These are phyloP conservation scores for Begonia masoniana DNA, from an alignment of 306 rosid species.

Conservation along the genomic window DNA sequence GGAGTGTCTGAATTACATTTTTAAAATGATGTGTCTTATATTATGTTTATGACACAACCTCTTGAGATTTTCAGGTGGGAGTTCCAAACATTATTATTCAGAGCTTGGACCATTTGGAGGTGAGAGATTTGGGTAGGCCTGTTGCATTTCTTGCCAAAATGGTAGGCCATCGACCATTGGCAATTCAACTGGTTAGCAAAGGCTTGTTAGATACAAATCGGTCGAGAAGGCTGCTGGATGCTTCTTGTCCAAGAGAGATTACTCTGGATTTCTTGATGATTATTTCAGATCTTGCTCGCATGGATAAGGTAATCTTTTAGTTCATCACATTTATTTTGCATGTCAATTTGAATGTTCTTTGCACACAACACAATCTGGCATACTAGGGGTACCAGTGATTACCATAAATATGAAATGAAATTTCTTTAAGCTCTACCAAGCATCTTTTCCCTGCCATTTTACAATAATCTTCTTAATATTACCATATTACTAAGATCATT, in stretches of 20 bases:
- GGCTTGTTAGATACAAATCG: constrained; percentile 66
- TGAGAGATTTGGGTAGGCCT: constrained; percentile 61
- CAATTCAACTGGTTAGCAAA: constrained; percentile 67
- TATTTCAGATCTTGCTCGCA: constrained; percentile 91
- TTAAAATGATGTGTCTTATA: no score
- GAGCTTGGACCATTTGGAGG: constrained; percentile 61
- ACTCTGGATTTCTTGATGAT: constrained; percentile 70
- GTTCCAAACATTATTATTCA: constrained; percentile 55
- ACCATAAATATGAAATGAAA: no score
- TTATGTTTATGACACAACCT: constrained; percentile 14
- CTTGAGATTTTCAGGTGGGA: constrained; percentile 56
- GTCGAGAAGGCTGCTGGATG: constrained; percentile 63
- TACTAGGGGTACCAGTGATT: no score
- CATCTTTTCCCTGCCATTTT: no score
- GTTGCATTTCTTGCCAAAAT: constrained; percentile 93
- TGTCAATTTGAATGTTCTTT: background rate
- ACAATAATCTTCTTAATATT: no score
- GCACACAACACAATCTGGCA: no score
- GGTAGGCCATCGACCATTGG: constrained; percentile 67
- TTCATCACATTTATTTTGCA: constrained; percentile 9
- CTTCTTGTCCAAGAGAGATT: constrained; percentile 63
- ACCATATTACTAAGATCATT: no score
- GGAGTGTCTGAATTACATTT: no score
- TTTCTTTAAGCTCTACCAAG: no score
- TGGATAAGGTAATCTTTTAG: constrained; percentile 70